Evolutionary conservation across 768 basidiomycete genomes (phyloP).

Genomic region (Cystofilobasidium macerans): DNA sequence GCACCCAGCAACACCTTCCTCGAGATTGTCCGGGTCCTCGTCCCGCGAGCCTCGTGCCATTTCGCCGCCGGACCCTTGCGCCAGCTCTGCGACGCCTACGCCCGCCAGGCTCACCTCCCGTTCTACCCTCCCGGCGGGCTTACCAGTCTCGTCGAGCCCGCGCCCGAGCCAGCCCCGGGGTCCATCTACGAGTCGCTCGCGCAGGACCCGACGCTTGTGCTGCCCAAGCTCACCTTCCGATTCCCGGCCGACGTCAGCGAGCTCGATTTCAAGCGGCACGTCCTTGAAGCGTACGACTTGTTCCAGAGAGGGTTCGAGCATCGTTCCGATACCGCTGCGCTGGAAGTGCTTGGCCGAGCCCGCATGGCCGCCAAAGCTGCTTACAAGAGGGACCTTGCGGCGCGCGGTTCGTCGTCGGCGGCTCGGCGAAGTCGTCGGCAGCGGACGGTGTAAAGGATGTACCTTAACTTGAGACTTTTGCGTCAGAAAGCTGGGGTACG

Average conservation of each 20-base stretch:
- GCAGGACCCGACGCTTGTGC: too few relatives aligned
- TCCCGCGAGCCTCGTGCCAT: neutral
- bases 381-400: too few relatives aligned
- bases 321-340: neutral
- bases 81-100: neutral
- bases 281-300: neutral
- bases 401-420: too few relatives aligned
- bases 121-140: neutral
- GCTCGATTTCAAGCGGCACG: neutral
- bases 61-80: neutral
- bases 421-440: too few relatives aligned
- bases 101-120: neutral
- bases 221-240: neutral
- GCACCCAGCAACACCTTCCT: neutral
- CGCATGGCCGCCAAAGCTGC: too few relatives aligned
- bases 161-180: neutral
- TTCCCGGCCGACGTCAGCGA: too few relatives aligned
- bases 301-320: neutral
- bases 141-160: neutral
- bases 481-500: too few relatives aligned
- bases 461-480: too few relatives aligned
- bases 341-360: neutral
- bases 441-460: too few relatives aligned
- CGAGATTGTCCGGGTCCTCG: neutral
- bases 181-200: too few relatives aligned